phyloP scores from a whole-genome alignment of 768 basidiomycete species.

The Lyophyllum shimeji region DNA sequence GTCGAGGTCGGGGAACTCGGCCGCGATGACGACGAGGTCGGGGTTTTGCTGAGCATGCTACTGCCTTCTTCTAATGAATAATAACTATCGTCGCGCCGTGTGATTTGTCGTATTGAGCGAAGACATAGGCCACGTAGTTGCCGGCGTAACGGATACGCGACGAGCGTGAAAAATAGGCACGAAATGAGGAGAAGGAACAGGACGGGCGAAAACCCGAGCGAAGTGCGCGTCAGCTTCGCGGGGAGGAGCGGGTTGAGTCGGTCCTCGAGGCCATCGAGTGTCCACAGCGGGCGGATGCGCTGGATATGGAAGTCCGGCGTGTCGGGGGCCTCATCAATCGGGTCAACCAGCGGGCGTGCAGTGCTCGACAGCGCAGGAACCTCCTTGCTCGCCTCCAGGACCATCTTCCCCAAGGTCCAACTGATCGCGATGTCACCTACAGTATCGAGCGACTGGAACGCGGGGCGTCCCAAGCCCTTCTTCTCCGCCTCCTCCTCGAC shows the following conservation, averaged over 20 bases:
- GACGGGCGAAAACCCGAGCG: conserved; percentile 73
- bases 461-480: conserved; percentile 79
- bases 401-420: conserved; percentile 99
- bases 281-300: conserved; percentile 64
- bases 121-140: conserved; percentile 47
- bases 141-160: conserved; percentile 59
- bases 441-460: conserved; percentile 93
- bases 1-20: conserved; percentile 34
- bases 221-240: conserved; percentile 54
- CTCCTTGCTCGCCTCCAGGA: conserved; percentile 92
- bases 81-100: conserved; percentile 37
- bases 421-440: conserved; percentile 92
- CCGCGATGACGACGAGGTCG: no score
- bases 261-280: conserved; percentile 62
- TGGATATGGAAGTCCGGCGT: conserved; percentile 52
- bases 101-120: conserved; percentile 39
- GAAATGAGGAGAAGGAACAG: conserved; percentile 56
- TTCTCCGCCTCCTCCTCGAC: conserved; percentile 73
- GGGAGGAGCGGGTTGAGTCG: conserved; percentile 68
- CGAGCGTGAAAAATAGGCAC: conserved; percentile 40
- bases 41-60: no score
- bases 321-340: conserved; percentile 64
- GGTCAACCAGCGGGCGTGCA: conserved; percentile 65
- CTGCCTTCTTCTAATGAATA: conserved; percentile 56
- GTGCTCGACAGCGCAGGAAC: conserved; percentile 49